Base-by-base conservation (phyloP, 129 eudicot species). In the Heracleum sosnowskyi region DNA sequence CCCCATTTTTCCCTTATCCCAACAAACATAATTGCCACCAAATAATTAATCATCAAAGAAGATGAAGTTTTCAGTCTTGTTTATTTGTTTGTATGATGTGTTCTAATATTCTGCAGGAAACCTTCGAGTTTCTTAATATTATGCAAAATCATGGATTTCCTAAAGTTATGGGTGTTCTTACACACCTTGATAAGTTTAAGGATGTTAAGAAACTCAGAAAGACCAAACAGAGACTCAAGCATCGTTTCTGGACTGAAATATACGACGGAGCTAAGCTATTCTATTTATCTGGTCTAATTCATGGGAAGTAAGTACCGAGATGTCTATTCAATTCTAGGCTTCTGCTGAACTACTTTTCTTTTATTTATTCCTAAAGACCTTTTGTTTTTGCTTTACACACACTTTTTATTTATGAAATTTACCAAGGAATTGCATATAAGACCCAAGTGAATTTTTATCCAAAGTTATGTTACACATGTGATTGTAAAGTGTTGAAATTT, bases 221-320 rank as follows among this genome's bases (percentile, higher is more conserved):
- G 87, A 87, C 95, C 72, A 96, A 96, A 79, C 96, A 96, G 82
- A 87, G 89, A 42, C 95, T 92, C 78, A 96, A 96, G 82, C 99
- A 96, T 85, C 94, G 99, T 33, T 96, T 96, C 79, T 96, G 97
- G 99, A 96, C 97, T 31, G 99, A 96, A 85, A 92, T 92, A 39
- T 89, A 96, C 71, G 91, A 90, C 76, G 99, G 97, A 24, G 99
- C 97, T n/a, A 96, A 92, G 44, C 79, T 96, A 72, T 96, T 96
- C 82, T 92, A 96, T 87, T 78, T 96, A 79, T 96, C 99, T 78
- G 99, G 99, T 83, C 90, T 96, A 70, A 83, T 88, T 78, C 90
- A 96, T 81, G 97, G 96, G 81, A 96, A 92, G 97, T 95, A 60
- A 92, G 99, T 87, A 46, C 46, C 49, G 40, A 18, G 39, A 45